These are phyloP conservation scores for Carallia pectinifolia DNA, from an alignment of 345 rosid species.

Conservation along the genomic window DNA sequence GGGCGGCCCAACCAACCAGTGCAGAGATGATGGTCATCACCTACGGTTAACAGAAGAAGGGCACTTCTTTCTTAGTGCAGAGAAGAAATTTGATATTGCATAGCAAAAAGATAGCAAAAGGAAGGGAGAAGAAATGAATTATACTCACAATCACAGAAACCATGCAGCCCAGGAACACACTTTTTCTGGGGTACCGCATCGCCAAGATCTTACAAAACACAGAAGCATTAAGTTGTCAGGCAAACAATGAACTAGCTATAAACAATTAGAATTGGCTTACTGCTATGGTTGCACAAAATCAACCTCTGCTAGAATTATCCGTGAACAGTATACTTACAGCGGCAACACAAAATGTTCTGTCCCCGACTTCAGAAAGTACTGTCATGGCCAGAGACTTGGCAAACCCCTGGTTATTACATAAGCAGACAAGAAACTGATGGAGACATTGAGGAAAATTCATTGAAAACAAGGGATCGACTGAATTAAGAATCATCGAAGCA, in stretches of 20 bases:
- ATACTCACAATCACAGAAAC: conserved; percentile 23
- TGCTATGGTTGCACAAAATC: not conserved
- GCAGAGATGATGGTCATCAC: conserved; percentile 20
- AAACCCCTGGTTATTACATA: not conserved
- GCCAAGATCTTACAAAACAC: conserved; percentile 23
- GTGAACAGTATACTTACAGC: conserved; percentile 1
- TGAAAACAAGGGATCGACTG: not conserved
- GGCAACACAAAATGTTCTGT: conserved; percentile 8
- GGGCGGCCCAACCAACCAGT: conserved; percentile 34
- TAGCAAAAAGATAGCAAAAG: not conserved
- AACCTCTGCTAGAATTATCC: not conserved
- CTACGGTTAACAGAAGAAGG: not conserved
- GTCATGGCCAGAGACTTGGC: conserved; percentile 15
- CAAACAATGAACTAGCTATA: not conserved
- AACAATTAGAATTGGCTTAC: not conserved
- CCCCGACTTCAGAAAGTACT: conserved; percentile 11
- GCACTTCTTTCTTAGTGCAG: not conserved
- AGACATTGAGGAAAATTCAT: not conserved
- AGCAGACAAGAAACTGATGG: not conserved
- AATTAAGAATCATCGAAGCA: not conserved
- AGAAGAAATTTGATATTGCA: not conserved
- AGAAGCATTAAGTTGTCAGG: not conserved
- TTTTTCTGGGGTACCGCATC: conserved; percentile 31
- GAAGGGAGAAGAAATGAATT: not conserved
- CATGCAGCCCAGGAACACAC: conserved; percentile 28